A percentile compares a stretch with the other conserved stretches of the same genome.
These are phyloP conservation scores for Mucor velutinosus DNA, from an alignment of 371 early-diverging fungal genomes.

Conservation along the genomic window DNA sequence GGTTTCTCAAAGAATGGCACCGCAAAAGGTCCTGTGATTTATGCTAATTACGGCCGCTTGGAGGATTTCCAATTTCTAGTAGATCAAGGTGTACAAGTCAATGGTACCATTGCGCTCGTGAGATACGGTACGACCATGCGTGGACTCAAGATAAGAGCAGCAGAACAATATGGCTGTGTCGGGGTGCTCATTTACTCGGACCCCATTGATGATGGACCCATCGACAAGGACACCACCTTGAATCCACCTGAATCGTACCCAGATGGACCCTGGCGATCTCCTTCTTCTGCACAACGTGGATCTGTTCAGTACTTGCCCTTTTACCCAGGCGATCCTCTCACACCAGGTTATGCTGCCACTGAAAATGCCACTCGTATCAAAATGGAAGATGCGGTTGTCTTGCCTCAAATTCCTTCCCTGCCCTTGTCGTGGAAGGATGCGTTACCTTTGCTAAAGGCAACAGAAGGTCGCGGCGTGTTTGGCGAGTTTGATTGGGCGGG, in stretches of 20 bases:
- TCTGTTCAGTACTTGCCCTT: constrained; percentile 54
- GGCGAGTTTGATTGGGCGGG: constrained; percentile 52
- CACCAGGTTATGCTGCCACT: constrained; percentile 65
- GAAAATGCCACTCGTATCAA: constrained; percentile 58
- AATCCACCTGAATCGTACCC: constrained; percentile 57
- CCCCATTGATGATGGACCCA: constrained; percentile 63
- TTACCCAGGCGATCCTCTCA: constrained; percentile 66
- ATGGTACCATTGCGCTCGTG: constrained; percentile 62
- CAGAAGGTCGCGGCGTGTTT: constrained; percentile 50
- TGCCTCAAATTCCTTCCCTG: constrained; percentile 68
- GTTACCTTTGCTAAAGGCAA: constrained; percentile 55
- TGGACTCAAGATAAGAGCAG: constrained; percentile 67
- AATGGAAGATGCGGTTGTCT: constrained; percentile 43
- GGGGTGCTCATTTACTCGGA: constrained; percentile 69
- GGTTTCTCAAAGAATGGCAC: constrained; percentile 63
- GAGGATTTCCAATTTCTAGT: constrained; percentile 64
- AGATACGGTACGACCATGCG: constrained; percentile 65
- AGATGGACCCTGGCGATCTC: constrained; percentile 67
- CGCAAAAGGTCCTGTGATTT: constrained; percentile 62
- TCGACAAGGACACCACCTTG: constrained; percentile 20
- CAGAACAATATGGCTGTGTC: constrained; percentile 58
- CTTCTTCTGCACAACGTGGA: constrained; percentile 64
- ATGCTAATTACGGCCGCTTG: constrained; percentile 68
- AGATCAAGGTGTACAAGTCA: constrained; percentile 49
- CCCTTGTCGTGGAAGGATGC: constrained; percentile 73